Base-by-base conservation (phyloP, 139 green algal genomes). In the Auxenochlorella pyrenoidosa region DNA sequence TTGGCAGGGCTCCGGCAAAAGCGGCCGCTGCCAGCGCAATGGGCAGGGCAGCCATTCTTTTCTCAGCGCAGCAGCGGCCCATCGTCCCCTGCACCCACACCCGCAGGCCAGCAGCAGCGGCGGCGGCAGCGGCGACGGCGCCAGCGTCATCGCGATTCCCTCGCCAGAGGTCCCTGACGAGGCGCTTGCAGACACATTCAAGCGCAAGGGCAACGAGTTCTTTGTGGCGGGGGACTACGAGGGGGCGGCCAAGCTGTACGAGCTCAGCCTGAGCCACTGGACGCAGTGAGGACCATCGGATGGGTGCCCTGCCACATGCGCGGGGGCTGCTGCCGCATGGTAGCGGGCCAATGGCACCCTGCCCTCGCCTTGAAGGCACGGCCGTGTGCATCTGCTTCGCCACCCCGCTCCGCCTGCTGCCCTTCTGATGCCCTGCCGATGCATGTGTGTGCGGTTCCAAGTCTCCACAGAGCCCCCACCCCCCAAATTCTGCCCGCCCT, bases 161-260 rank as follows among this genome's bases (percentile, higher is more conserved):
- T 26, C 66, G 66, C 82, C 82, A 13, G 80, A 85, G 63, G 4
- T 43, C 28, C 38, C 44, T 0, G 72, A 87, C 43, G 83, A 87
- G 36, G 83, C 44, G 36, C 47, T 87, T 51, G 72, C 72, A 1
- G 83, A 87, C 47, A 87, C 73, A 15, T 87, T 87, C 71, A 79
- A 79, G 70, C 51, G 73, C 65, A 87, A 87, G 54, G 83, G 68
- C 36, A 87, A 82, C 47, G 83, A 83, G 58, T 78, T 88, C 58
- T 88, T 88, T 47, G 54, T 66, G 38, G 73, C 84, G 0, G 84
- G 84, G 54, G 75, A 88, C 75, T 84, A 84, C 41, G 36, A 83
- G 40, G 63, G 58, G 0, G 75, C 73, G 5, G 59, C 75, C 26
- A 54, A 83, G 84, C 73, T 88, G 40, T 88, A 88, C 32, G 41